Percentiles rank a stretch among this genome's conserved stretches.
Evolutionary conservation across 176 grass and related monocot species (phyloP).

Genomic region (Ampelocalamus luodianensis): DNA sequence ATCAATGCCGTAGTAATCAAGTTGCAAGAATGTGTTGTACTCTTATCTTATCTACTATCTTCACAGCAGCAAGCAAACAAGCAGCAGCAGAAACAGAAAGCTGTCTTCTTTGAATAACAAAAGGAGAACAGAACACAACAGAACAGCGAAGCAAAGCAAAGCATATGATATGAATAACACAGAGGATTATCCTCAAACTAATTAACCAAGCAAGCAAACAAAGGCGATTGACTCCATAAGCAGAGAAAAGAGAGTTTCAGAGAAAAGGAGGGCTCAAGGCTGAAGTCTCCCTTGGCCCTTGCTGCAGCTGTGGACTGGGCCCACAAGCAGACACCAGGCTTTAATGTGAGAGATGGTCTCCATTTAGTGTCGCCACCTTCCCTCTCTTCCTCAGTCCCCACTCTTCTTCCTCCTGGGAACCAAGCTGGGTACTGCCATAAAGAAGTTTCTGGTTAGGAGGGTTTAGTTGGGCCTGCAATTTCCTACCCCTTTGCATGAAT

Average conservation of each 20-base stretch:
- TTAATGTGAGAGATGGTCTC: constrained; percentile 41
- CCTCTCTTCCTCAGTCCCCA: background rate
- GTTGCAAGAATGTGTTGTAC: background rate
- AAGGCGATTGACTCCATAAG: constrained; percentile 32
- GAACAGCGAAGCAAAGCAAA: background rate
- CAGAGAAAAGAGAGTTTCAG: background rate
- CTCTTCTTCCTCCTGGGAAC: constrained; percentile 19
- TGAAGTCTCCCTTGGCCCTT: background rate
- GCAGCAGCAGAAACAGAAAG: constrained; percentile 7
- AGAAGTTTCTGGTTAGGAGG: constrained; percentile 27
- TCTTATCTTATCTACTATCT: background rate
- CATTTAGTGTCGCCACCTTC: constrained; percentile 22
- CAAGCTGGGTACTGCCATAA: constrained; percentile 10
- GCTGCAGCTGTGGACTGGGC: background rate
- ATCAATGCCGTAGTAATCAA: background rate
- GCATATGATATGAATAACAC: background rate
- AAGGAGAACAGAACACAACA: background rate
- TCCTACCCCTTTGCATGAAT: background rate
- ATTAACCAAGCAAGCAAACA: constrained; percentile 36
- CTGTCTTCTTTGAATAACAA: background rate
- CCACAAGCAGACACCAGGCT: constrained; percentile 14
- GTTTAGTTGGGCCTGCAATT: background rate
- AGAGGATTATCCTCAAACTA: constrained; percentile 27
- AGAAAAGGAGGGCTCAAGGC: background rate
- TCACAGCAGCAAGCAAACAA: background rate